phyloP scores from a whole-genome alignment of 148 eudicot species.

The Camellia sinensis region DNA sequence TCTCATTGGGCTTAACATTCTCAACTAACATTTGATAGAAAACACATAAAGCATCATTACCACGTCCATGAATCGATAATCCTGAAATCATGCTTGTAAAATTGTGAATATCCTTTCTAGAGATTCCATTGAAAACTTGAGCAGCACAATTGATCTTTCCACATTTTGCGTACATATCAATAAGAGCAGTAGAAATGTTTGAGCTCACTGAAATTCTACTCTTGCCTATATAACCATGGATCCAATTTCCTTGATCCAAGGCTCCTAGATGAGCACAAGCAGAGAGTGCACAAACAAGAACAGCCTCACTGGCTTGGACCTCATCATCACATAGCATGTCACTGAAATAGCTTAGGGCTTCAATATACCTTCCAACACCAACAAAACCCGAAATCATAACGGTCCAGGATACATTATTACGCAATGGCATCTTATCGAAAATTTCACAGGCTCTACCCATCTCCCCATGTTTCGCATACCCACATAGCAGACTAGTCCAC shows the following conservation, averaged over 20 bases:
- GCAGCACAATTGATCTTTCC: constrained; percentile 46
- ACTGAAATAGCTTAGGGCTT: constrained; percentile 52
- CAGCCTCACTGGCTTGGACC: constrained; percentile 52
- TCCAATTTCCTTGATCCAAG: constrained; percentile 48
- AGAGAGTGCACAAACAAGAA: constrained; percentile 52
- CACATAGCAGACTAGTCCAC: constrained; percentile 67
- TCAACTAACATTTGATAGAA: constrained; percentile 43
- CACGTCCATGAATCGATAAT: constrained; percentile 50
- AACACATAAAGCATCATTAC: constrained; percentile 42
- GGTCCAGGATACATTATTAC: constrained; percentile 73
- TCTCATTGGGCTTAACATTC: constrained; percentile 43
- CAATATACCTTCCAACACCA: constrained; percentile 40
- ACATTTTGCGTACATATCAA: constrained; percentile 62
- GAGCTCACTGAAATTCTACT: constrained; percentile 25
- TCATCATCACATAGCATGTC: constrained; percentile 33
- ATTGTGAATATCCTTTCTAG: constrained; percentile 38
- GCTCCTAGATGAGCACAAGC: constrained; percentile 65
- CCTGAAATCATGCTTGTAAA: constrained; percentile 57
- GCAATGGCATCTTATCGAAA: constrained; percentile 49
- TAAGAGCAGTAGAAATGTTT: constrained; percentile 47
- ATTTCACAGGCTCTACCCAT: constrained; percentile 41
- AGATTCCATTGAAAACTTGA: constrained; percentile 28
- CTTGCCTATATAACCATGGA: constrained; percentile 35
- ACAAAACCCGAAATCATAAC: constrained; percentile 72
- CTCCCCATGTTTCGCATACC: constrained; percentile 55